phyloP scores from a whole-genome alignment of 208 protist genomes.

The Trypanosoma platydactyli region DNA sequence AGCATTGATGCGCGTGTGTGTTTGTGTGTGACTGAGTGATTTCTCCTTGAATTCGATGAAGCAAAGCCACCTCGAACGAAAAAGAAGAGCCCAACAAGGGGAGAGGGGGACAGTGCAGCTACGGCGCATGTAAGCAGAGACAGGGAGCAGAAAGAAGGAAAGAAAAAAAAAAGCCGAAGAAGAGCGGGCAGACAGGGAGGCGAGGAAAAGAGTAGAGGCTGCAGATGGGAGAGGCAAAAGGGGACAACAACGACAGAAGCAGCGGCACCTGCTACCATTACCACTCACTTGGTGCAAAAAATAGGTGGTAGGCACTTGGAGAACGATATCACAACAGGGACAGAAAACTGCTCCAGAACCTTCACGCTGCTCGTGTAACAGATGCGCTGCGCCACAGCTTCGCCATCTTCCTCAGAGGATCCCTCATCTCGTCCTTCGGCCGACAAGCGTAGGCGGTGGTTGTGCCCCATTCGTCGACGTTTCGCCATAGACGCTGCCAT shows the following conservation, averaged over 20 bases:
- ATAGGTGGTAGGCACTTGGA: conserved; percentile 40
- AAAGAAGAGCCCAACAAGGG: neutral
- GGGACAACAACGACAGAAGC: neutral
- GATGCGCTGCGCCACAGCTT: conserved; percentile 40
- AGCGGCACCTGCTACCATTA: neutral
- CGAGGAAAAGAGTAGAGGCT: conserved; percentile 2
- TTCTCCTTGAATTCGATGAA: too few relatives aligned
- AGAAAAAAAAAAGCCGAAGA: conserved; percentile 13
- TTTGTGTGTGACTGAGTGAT: too few relatives aligned
- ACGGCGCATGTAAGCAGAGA: neutral
- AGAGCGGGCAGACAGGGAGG: neutral
- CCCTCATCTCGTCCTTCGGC: neutral
- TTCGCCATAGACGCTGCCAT: neutral
- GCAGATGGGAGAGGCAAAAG: conserved; percentile 2
- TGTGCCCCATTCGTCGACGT: neutral
- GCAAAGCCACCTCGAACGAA: neutral
- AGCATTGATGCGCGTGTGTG: conserved; percentile 9
- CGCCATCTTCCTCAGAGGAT: neutral
- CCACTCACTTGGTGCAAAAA: conserved; percentile 19
- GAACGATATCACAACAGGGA: conserved; percentile 50
- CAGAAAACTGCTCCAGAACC: conserved; percentile 34
- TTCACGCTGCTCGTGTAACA: conserved; percentile 42
- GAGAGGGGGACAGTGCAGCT: neutral
- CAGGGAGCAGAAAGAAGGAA: conserved; percentile 11
- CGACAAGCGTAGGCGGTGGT: neutral